Evolutionary conservation across 2,329 filamentous ascomycete species (phyloP), one percentile per base, ranked within the genome.

Genomic region (Apiospora sp.): DNA sequence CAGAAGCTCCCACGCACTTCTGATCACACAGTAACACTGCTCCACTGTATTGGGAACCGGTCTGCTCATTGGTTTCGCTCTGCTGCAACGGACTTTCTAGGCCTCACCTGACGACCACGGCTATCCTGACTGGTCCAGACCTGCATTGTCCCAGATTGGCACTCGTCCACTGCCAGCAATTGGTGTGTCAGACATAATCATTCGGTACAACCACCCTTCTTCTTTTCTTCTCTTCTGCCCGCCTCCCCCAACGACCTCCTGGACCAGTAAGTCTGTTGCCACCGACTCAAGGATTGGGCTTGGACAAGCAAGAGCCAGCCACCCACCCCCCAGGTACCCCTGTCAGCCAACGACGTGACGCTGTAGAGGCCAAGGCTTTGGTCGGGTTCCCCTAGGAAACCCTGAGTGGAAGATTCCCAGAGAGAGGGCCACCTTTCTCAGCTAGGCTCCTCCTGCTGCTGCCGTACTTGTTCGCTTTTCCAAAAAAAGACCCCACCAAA

Each of bases 1-100:
- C 75, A 80, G 67, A 76, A 68, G 64, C 74, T 76, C 80, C 77
- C 78, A 81, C 79, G 76, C 78, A 76, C 74, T 74, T 41, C 58
- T 74, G 44, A 73, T 74, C 72, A 75, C 75, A 80, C 74, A 77
- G 77, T 79, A 77, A 78, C 79, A 78, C 75, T 71, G 76, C 76
- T 79, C 78, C 78, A 79, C 78, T 68, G 74, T 72, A 74, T 77
- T 75, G 75, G 76, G 75, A 70, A 72, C 73, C 74, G 70, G 72
- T 73, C 67, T 73, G 73, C 71, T 74, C 71, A 78, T 79, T 79
- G 78, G 78, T 73, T 72, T 73, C 73, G 71, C 73, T 72, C 69
- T 68, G 74, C 72, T 74, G 75, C 72, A 72, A 72, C 74, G 74
- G 72, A 73, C 72, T 72, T 71, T 70, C 71, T 46, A 41, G 41